phyloP scores from a whole-genome alignment of 495 filamentous ascomycete genomes.

The Neurospora pannonica region DNA sequence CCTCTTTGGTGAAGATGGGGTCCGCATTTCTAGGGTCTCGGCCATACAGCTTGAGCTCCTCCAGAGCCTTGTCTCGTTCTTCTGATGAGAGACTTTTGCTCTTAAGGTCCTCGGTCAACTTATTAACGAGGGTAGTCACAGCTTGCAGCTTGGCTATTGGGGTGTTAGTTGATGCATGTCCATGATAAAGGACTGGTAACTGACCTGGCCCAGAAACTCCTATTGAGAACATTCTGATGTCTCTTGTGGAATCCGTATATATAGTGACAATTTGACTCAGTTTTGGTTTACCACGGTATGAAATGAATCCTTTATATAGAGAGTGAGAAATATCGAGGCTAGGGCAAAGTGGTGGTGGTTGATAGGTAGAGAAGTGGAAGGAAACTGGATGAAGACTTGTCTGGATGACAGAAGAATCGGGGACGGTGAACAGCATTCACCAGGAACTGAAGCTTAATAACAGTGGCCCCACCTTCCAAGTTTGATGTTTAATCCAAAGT shows the following conservation, averaged over 20 bases:
- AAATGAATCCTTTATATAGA: background rate
- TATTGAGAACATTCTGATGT: background rate
- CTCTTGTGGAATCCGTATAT: background rate
- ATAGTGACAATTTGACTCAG: background rate
- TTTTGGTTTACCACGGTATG: background rate
- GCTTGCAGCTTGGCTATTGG: slow-evolving; percentile 52
- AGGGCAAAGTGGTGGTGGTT: background rate
- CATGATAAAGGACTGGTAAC: background rate
- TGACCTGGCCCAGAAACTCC: background rate
- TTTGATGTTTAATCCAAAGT: background rate
- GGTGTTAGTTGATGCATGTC: background rate
- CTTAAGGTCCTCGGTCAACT: slow-evolving; percentile 48
- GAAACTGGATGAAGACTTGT: background rate
- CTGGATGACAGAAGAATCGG: background rate
- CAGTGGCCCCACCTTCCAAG: background rate
- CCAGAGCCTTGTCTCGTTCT: slow-evolving; percentile 57
- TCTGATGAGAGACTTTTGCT: slow-evolving; percentile 43
- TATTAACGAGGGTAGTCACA: slow-evolving; percentile 49
- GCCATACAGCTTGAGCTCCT: slow-evolving; percentile 71
- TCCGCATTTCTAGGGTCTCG: slow-evolving; percentile 60
- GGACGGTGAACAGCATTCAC: background rate
- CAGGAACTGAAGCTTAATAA: background rate
- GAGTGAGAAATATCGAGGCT: background rate
- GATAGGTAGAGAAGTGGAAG: background rate
- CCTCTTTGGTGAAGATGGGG: slow-evolving; percentile 75